A percentile compares a stretch with the other conserved stretches of the same genome.
phyloP scores from a whole-genome alignment of 2,329 filamentous ascomycete species.

The Fusarium beomiforme region DNA sequence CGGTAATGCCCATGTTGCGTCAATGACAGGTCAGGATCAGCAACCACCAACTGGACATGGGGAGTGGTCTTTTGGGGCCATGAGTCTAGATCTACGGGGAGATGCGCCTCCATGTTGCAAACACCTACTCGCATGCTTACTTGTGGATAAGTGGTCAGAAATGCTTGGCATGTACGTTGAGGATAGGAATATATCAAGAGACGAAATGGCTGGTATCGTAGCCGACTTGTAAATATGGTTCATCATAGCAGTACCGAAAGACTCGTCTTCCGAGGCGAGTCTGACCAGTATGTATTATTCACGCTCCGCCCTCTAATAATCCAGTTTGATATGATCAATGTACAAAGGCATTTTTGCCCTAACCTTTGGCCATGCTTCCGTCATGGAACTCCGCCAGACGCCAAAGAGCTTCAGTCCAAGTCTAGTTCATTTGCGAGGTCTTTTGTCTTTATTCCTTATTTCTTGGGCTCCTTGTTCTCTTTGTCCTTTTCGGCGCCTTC shows the following conservation, averaged over 20 bases:
- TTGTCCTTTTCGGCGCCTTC: slow-evolving; percentile 64
- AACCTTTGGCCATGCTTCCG: slow-evolving; percentile 30
- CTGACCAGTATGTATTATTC: slow-evolving; percentile 38
- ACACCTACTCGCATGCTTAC: slow-evolving; percentile 84
- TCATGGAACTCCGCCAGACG: slow-evolving; percentile 36
- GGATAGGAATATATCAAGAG: slow-evolving; percentile 63
- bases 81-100: slow-evolving; percentile 51
- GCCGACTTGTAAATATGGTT: slow-evolving; percentile 49
- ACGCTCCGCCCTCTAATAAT: slow-evolving; percentile 37
- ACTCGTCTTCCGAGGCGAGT: slow-evolving; percentile 6
- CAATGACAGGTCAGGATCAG: slow-evolving; percentile 1
- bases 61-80: slow-evolving; percentile 60
- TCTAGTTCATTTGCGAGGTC: slow-evolving; percentile 31
- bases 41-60: neutral
- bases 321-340: slow-evolving; percentile 44
- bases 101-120: slow-evolving; percentile 77
- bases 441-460: slow-evolving; percentile 29
- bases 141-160: slow-evolving; percentile 72
- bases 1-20: slow-evolving; percentile 10
- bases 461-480: slow-evolving; percentile 64
- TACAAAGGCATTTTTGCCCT: slow-evolving; percentile 42
- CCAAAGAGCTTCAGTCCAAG: slow-evolving; percentile 33
- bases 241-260: slow-evolving; percentile 2
- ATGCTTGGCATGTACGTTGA: slow-evolving; percentile 68
- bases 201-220: slow-evolving; percentile 79